These are phyloP conservation scores for Cordyceps fumosorosea DNA, from an alignment of 2,329 filamentous ascomycete genomes.

Conservation along the genomic window DNA sequence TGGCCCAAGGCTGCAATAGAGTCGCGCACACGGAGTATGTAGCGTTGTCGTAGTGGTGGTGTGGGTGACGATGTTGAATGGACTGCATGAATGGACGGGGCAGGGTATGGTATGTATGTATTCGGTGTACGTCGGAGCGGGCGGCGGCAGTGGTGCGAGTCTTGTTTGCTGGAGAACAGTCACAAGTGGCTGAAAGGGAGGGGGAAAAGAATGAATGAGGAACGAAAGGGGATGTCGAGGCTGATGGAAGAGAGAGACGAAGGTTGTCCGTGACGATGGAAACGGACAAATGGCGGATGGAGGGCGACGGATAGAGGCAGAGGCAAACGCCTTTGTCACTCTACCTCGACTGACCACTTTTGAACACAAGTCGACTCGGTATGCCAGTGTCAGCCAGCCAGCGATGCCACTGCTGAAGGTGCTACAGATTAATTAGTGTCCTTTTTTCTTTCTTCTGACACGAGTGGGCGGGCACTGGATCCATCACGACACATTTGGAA, in stretches of 20 bases:
- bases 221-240: neutral
- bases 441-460: neutral
- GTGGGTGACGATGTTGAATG: neutral
- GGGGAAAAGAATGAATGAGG: neutral
- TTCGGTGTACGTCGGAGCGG: neutral
- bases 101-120: neutral
- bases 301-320: too few relatives aligned
- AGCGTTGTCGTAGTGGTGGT: neutral
- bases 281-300: neutral
- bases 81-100: neutral
- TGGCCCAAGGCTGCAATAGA: neutral
- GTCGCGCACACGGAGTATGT: neutral
- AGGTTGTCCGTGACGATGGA: neutral
- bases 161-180: neutral
- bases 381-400: too few relatives aligned
- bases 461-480: neutral
- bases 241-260: neutral
- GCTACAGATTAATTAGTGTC: neutral
- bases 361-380: too few relatives aligned
- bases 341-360: neutral
- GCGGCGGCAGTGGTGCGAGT: neutral
- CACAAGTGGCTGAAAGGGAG: neutral
- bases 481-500: slow-evolving; percentile 8
- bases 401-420: too few relatives aligned
- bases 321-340: neutral